Evolutionary conservation across 2,329 filamentous ascomycete genomes (phyloP), one percentile per base, ranked within the genome.

Genomic region (Penicillium sp.): DNA sequence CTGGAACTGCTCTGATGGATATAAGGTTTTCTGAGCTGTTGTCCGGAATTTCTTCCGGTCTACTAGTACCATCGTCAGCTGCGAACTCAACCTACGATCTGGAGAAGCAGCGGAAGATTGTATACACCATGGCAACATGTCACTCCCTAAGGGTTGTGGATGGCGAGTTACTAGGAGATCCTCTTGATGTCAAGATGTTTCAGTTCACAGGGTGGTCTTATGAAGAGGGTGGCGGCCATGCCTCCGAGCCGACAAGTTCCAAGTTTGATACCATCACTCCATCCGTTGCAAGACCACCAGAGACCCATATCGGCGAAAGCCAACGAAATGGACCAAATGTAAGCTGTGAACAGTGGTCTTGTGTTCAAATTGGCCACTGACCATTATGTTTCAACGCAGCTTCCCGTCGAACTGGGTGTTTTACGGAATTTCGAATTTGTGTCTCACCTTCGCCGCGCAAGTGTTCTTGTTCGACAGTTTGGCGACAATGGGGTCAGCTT

Each of bases 121-220:
- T 98, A 3, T 93, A 95, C 70, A 93, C 92, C 0, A 99, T 99
- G 95, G 92, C 95, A 9, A 99, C 95, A 0, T 99, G 95, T 57
- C 95, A 99, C 73, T 96, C 93, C 0, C 81, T 99, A 9, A 86
- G 93, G 47, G 85, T 89, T 11, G 88, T 99, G 16, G 93, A 98
- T 60, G 89, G 86, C 48, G 92, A 97, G 70, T 84, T 98, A 41
- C 83, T 99, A 33, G 95, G 95, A 1, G 95, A 99, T 68, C 95
- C 96, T 5, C 80, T 99, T 1, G 95, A 99, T 72, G 82, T 97
- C 56, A 98, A 98, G 72, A 99, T 99, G 95, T 99, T 99, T 71
- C 89, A 96, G 63, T 99, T 96, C 65, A 98, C 95, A 0, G 84
- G 85, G 6, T 99, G 95, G 95, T 84, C 86, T 3, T 99, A 91